Evolutionary conservation across 1,139 yeast species (phyloP).

Genomic region (Schwanniomyces etchellsii): DNA sequence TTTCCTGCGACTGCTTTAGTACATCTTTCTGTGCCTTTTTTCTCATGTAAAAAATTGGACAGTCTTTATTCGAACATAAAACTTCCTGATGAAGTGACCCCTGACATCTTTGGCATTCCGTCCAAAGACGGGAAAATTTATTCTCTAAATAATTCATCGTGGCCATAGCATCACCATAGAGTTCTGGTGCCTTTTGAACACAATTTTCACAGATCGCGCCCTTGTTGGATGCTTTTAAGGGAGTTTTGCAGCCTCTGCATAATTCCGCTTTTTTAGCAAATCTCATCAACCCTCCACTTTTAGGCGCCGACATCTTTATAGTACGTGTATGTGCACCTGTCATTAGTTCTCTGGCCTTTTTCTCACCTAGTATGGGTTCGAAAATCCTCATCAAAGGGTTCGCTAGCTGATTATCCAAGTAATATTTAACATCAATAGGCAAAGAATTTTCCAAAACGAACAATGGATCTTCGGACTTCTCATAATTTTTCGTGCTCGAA

Average conservation of each 20-base stretch:
- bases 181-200: conserved; percentile 62
- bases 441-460: conserved; percentile 87
- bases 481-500: conserved; percentile 81
- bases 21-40: conserved; percentile 91
- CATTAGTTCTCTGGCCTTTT: conserved; percentile 70
- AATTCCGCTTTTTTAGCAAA: conserved; percentile 87
- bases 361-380: conserved; percentile 90
- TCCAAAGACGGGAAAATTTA: conserved; percentile 88
- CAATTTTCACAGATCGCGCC: conserved; percentile 87
- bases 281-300: conserved; percentile 79
- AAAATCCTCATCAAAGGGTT: conserved; percentile 92
- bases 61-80: conserved; percentile 89
- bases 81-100: conserved; percentile 96
- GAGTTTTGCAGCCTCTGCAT: conserved; percentile 84
- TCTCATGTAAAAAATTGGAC: conserved; percentile 97
- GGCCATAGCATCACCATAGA: conserved; percentile 74
- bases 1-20: conserved; percentile 58
- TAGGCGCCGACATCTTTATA: conserved; percentile 60
- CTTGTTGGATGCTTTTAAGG: conserved; percentile 57
- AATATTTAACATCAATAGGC: conserved; percentile 93
- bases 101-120: conserved; percentile 97
- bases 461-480: conserved; percentile 94
- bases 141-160: conserved; percentile 77
- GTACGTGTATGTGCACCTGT: conserved; percentile 82
- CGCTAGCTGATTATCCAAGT: conserved; percentile 85